Evolutionary conservation across 352 stramenopile genomes (phyloP).

Genomic region (Phytophthora crassamura): DNA sequence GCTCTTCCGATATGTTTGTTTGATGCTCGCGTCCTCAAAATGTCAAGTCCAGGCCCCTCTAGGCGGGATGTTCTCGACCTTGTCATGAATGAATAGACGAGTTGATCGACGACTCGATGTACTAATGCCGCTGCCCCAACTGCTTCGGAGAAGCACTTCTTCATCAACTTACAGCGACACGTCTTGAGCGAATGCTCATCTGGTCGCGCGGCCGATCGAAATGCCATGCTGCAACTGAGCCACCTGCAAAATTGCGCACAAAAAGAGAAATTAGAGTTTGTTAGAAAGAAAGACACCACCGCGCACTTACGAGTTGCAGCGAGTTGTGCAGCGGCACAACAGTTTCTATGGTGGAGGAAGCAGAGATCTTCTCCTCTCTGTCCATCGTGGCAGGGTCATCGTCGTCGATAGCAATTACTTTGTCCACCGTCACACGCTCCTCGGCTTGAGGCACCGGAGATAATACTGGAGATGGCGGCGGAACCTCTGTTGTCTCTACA

Average conservation of each 20-base stretch:
- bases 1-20: background rate
- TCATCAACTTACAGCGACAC: background rate
- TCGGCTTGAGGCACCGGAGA: constrained; percentile 11
- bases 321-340: constrained; percentile 77
- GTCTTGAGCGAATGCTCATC: constrained; percentile 26
- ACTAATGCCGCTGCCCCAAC: background rate
- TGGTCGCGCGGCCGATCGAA: constrained; percentile 48
- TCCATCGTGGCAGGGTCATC: constrained; percentile 50
- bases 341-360: constrained; percentile 78
- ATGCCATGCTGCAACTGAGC: constrained; percentile 65
- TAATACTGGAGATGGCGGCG: constrained; percentile 14
- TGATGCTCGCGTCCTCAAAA: constrained; percentile 30
- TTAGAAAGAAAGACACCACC: background rate
- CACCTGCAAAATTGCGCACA: constrained; percentile 32
- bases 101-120: background rate
- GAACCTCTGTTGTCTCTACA: constrained; percentile 18
- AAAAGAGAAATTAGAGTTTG: background rate
- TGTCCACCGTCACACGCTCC: constrained; percentile 36
- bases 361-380: constrained; percentile 63
- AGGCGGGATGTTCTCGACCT: constrained; percentile 11
- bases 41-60: constrained; percentile 17
- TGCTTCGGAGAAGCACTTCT: background rate
- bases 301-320: constrained; percentile 59
- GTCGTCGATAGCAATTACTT: constrained; percentile 29
- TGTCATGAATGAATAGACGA: constrained; percentile 8